These are phyloP conservation scores for Kluyveromyces starmeri DNA, from an alignment of 805 yeast genomes.

Conservation along the genomic window DNA sequence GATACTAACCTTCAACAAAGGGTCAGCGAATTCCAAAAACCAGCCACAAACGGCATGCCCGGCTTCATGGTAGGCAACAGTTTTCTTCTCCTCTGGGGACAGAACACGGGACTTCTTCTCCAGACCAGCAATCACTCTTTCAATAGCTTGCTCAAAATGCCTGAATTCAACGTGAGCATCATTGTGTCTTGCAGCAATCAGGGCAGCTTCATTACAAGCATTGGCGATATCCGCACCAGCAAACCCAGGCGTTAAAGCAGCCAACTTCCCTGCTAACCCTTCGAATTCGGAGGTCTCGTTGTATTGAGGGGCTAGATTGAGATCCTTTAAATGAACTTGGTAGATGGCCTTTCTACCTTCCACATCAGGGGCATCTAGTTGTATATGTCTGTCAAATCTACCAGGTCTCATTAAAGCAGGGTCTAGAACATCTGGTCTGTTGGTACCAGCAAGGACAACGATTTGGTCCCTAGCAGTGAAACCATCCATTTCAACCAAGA, in stretches of 20 bases:
- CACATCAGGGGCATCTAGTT: slow-evolving; percentile 87
- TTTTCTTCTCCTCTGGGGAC: slow-evolving; percentile 75
- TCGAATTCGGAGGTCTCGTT: slow-evolving; percentile 38
- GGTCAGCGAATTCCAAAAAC: slow-evolving; percentile 87
- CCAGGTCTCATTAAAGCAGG: slow-evolving; percentile 94
- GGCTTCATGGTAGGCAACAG: slow-evolving; percentile 97
- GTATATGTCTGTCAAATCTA: slow-evolving; percentile 89
- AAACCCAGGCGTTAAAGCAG: slow-evolving; percentile 96
- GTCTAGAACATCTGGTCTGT: slow-evolving; percentile 89
- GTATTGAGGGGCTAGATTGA: slow-evolving; percentile 45
- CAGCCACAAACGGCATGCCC: slow-evolving; percentile 99
- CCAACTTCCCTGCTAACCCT: slow-evolving; percentile 71
- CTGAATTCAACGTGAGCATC: slow-evolving; percentile 57
- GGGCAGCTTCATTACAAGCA: slow-evolving; percentile 94
- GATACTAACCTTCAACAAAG: slow-evolving; percentile 88
- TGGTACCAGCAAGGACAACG: slow-evolving; percentile 96
- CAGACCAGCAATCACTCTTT: slow-evolving; percentile 92
- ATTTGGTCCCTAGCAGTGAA: slow-evolving; percentile 85
- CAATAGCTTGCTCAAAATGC: slow-evolving; percentile 94
- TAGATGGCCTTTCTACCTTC: slow-evolving; percentile 93
- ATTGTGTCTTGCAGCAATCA: slow-evolving; percentile 86
- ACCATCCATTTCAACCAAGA: slow-evolving; percentile 98
- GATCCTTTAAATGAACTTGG: slow-evolving; percentile 69
- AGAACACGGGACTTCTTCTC: slow-evolving; percentile 83
- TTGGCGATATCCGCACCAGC: slow-evolving; percentile 98